Base-by-base conservation (phyloP, 305 asterid genomes). In the Fraxinus platypoda region DNA sequence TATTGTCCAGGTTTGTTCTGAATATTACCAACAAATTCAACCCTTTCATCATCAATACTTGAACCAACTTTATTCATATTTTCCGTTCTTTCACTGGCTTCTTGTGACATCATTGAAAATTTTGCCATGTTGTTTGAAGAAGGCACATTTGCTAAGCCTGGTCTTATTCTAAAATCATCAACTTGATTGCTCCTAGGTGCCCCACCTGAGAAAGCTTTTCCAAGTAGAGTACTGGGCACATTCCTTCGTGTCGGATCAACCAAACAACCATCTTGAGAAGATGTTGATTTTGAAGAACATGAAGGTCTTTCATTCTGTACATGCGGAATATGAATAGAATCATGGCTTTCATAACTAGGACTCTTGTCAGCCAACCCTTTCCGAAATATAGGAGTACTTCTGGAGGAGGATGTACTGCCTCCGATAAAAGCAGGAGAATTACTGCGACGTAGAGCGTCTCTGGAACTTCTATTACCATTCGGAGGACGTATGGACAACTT, bases 391-490 rank as follows among this genome's bases (percentile, higher is more conserved):
- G 19, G 76, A 74, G 57, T 46, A 34, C 80, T 87, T 80, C 87
- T 86, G 13, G 88, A 85, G 72, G 91, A 85, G 41, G 85, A 80
- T 64, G 90, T 76, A 78, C 81, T 78, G 0, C 78, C 77, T 66
- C 66, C 23, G 8, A 83, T 54, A 79, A 66, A 78, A 84, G 81
- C 70, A 46, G 88, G 38, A 68, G 85, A 72, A 2, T 62, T 85
- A 21, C 19, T 83, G 80, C 82, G 86, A 46, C 78, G 66, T 49
- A 43, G 82, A 76, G 83, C 66, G 30, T 81, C 83, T 78, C 75
- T 72, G 31, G 84, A 84, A 77, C 75, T 77, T 76, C 80, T 74
- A 26, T 80, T 30, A 70, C 81, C 21, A 86, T 85, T 84, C 6
- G 87, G 83, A 81, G 84, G 88, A 66, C 57, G 84, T 73, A 62